Percentiles rank a stretch among this genome's conserved stretches.
Evolutionary conservation across 305 asterid species (phyloP).

Genomic region (Rubia balearica): DNA sequence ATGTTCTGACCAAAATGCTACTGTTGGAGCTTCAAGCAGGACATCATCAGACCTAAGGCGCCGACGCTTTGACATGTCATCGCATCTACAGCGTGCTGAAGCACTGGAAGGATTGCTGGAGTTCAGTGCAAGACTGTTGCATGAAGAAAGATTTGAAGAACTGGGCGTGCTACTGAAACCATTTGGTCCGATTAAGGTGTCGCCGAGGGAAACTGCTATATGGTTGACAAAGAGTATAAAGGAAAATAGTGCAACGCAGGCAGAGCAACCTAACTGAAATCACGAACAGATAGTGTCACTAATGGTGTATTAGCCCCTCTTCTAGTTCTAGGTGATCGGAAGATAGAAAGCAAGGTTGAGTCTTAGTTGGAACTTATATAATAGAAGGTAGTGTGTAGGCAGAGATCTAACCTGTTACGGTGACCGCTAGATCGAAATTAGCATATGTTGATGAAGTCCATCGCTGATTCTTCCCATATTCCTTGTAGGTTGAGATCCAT

Average conservation of each 20-base stretch:
- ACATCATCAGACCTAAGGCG: slow-evolving; percentile 72
- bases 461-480: background rate
- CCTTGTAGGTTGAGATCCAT: background rate
- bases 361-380: slow-evolving; percentile 1
- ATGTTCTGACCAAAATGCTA: slow-evolving; percentile 75
- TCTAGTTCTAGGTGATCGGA: slow-evolving; percentile 13
- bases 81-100: slow-evolving; percentile 78
- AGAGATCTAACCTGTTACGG: slow-evolving; percentile 8
- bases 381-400: background rate
- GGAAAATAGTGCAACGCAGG: slow-evolving; percentile 54
- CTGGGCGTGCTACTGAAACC: slow-evolving; percentile 82
- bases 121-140: slow-evolving; percentile 79
- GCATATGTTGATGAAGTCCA: background rate
- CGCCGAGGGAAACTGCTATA: slow-evolving; percentile 93
- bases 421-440: slow-evolving; percentile 1
- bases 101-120: slow-evolving; percentile 93
- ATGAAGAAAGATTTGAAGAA: slow-evolving; percentile 73
- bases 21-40: slow-evolving; percentile 86
- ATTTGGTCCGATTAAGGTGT: slow-evolving; percentile 83
- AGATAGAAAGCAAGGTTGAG: slow-evolving; percentile 16
- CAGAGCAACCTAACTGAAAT: slow-evolving; percentile 18
- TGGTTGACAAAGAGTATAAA: slow-evolving; percentile 91
- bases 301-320: slow-evolving; percentile 14
- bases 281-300: background rate
- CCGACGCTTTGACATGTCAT: slow-evolving; percentile 69